Conservation (phyloP, 108 stramenopile genomes). For the Thalassiosira profunda region DNA sequence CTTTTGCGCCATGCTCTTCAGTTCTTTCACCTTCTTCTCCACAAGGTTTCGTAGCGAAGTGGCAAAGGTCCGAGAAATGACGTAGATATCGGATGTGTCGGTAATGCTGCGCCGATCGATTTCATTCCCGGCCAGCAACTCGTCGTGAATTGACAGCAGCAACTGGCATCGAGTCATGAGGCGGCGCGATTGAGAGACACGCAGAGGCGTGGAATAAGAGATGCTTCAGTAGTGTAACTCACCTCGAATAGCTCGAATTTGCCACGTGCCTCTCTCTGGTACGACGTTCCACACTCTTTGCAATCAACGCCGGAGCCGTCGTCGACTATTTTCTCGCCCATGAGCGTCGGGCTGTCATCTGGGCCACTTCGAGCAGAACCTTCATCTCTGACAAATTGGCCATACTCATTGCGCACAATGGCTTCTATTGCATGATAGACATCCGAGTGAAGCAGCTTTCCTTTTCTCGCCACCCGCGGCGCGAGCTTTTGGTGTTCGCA, state of each 20-base stretch:
- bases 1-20: background rate
- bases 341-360: background rate
- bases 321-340: background rate
- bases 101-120: background rate
- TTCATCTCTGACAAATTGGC: conserved; percentile 13
- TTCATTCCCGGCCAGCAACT: conserved; percentile 36
- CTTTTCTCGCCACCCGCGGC: conserved; percentile 52
- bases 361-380: background rate
- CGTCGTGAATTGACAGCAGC: conserved; percentile 26
- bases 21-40: conserved; percentile 13
- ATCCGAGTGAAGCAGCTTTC: conserved; percentile 64
- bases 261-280: conserved; percentile 22
- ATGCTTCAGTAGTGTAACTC: background rate
- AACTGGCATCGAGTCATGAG: background rate
- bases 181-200: background rate
- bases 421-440: conserved; percentile 45
- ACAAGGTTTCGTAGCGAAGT: conserved; percentile 31
- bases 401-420: conserved; percentile 44
- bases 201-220: background rate
- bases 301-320: conserved; percentile 11
- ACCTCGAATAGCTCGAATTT: conserved; percentile 26
- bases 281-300: conserved; percentile 17
- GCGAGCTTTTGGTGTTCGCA: conserved; percentile 63
- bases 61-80: conserved; percentile 35
- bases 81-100: conserved; percentile 7